phyloP scores from a whole-genome alignment of 106 monocot species.

The Gastrodia elata region DNA sequence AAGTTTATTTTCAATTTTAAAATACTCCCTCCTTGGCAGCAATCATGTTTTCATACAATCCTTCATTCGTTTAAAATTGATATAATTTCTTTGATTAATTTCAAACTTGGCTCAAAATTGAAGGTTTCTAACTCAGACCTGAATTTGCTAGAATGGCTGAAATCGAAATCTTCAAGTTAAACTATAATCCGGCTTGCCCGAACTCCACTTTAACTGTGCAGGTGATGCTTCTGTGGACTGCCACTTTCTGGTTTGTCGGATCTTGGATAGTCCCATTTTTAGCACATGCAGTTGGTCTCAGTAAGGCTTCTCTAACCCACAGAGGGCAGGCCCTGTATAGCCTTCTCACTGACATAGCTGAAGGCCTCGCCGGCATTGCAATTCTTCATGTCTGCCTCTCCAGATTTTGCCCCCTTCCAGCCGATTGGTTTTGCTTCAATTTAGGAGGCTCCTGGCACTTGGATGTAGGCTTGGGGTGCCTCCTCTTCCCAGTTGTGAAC shows the following conservation, averaged over 20 bases:
- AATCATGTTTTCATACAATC: no score
- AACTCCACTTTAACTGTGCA: constrained; percentile 15
- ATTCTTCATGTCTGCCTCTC: constrained; percentile 45
- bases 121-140: no score
- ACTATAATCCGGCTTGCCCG: no score
- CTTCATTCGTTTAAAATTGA: no score
- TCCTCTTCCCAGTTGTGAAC: constrained; percentile 48
- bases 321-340: constrained; percentile 56
- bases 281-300: constrained; percentile 37
- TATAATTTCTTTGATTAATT: no score
- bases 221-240: constrained; percentile 58
- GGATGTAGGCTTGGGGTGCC: constrained; percentile 41
- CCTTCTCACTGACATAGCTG: constrained; percentile 42
- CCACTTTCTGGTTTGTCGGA: constrained; percentile 53
- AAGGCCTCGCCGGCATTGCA: constrained; percentile 48
- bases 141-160: no score
- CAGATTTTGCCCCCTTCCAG: constrained; percentile 38
- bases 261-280: constrained; percentile 56
- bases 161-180: no score
- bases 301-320: constrained; percentile 39
- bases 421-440: constrained; percentile 48
- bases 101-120: no score
- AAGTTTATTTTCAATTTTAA: no score
- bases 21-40: no score
- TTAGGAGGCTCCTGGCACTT: constrained; percentile 46